Percentiles rank a stretch among this genome's conserved stretches.
phyloP scores from a whole-genome alignment of 2,329 filamentous ascomycete genomes.

The Niveomyces coronatus region DNA sequence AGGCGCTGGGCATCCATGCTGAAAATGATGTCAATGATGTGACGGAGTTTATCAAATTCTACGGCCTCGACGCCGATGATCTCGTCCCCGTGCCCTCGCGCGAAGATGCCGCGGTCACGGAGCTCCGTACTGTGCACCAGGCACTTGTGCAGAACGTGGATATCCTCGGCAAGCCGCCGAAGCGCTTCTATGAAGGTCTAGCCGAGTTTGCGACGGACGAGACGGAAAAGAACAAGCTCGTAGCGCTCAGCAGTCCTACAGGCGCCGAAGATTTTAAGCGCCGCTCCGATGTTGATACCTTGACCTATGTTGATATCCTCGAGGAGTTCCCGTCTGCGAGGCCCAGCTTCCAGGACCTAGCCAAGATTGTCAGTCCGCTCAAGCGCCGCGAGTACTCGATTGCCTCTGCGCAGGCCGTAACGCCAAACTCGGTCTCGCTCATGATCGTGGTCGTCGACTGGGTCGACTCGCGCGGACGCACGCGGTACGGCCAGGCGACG shows the following conservation, averaged over 20 bases:
- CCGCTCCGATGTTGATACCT: conserved; percentile 78
- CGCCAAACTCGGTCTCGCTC: conserved; percentile 77
- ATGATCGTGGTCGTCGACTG: conserved; percentile 98
- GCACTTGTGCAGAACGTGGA: conserved; percentile 86
- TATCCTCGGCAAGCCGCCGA: conserved; percentile 92
- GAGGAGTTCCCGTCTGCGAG: conserved; percentile 84
- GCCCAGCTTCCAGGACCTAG: conserved; percentile 78
- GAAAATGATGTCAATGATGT: conserved; percentile 80
- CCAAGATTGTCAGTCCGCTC: conserved; percentile 77
- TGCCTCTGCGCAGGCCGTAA: conserved; percentile 90
- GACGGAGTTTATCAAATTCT: conserved; percentile 77
- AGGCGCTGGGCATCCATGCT: conserved; percentile 91
- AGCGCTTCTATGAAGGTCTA: conserved; percentile 93
- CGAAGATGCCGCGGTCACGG: conserved; percentile 62
- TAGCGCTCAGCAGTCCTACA: conserved; percentile 64
- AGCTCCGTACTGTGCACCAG: conserved; percentile 90
- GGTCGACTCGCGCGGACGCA: conserved; percentile 79
- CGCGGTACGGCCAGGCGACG: conserved; percentile 87
- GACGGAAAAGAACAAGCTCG: conserved; percentile 69
- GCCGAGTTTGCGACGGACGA: conserved; percentile 78
- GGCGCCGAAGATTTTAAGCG: conserved; percentile 87
- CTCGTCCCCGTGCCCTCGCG: conserved; percentile 86
- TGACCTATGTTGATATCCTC: conserved; percentile 85
- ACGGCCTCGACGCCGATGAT: conserved; percentile 72
- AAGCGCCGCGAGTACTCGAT: conserved; percentile 99